Conservation (phyloP, 495 filamentous ascomycete species). For the Podospora pseudopauciseta region DNA sequence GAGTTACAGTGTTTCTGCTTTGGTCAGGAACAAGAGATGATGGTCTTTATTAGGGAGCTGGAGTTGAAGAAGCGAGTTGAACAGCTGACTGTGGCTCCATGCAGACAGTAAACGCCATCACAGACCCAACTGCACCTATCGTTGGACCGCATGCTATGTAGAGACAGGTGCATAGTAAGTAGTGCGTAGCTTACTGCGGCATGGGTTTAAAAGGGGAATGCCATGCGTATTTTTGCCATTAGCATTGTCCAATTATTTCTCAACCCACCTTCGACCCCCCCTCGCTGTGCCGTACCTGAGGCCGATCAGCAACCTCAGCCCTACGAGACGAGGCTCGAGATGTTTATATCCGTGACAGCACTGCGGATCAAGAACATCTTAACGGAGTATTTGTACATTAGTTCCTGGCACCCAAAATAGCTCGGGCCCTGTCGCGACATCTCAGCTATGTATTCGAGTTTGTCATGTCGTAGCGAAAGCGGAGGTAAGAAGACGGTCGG, state of each 20-base stretch:
- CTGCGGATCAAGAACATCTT: background rate
- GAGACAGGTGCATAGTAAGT: background rate
- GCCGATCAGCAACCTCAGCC: background rate
- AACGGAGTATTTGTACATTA: background rate
- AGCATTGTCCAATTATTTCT: no score
- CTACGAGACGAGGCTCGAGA: background rate
- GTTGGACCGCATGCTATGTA: background rate
- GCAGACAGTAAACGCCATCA: background rate
- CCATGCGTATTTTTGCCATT: no score
- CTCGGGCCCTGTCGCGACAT: background rate
- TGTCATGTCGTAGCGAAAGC: background rate
- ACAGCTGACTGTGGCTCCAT: background rate
- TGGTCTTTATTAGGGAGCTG: background rate
- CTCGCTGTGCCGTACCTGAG: background rate
- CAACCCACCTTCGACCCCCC: background rate
- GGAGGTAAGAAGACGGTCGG: background rate
- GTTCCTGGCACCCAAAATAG: background rate
- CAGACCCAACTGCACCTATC: background rate
- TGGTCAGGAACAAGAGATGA: background rate
- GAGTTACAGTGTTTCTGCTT: background rate
- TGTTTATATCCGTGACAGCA: background rate
- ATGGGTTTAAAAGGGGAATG: no score
- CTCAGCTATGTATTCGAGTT: background rate
- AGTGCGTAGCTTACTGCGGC: background rate
- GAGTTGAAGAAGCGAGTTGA: background rate